Base-by-base conservation (phyloP, 73 alveolate species). In the Paraurostyla sp. region DNA sequence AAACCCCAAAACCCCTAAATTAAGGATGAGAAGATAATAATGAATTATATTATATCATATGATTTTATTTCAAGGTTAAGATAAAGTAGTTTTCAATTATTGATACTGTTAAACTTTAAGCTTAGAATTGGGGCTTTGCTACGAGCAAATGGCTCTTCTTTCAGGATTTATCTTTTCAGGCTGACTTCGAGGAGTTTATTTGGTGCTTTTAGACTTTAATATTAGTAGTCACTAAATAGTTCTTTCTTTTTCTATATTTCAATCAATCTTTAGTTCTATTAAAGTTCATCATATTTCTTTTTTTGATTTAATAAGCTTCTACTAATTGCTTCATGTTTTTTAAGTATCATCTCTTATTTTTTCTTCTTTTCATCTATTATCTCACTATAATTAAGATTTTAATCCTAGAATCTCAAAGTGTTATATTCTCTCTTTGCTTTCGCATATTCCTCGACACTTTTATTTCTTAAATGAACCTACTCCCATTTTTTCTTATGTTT, bases 241-340 rank as follows among this genome's bases (percentile, higher is more conserved):
- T 65, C 82, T 65, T 22, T 65, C 38, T 65, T 65, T 36, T 65
- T 65, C 36, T 65, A 22, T 6, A 65, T 23, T 38, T 65, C 82
- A 15, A 65, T 36, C 4, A 65, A 33, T 13, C 82, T 32, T 58
- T 33, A 22, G 25, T 36, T 65, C 36, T 13, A 6, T 38, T 65
- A 40, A 15, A 65, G 41, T 4, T 65, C 82, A 2, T 65, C 82
- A 22, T 65, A 65, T 38, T 65, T 22, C 58, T 38, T 38, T 22
- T 65, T 65, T 36, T 65, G 41, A 65, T 2, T 65, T 2, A 22
- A 18, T 38, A 65, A 38, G 13, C 54, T 65, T 2, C 6, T 3
- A 22, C 25, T 32, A 9, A 65, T 22, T 11, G 6, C 16, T 22
- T 35, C 46, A 58, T 65, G 82, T 65, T 65, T 65, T 38, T 65